Percentiles rank a stretch among this genome's conserved stretches.
Conservation (phyloP, 1,284 basidiomycete genomes). For the Pisolithus thermaeus region DNA sequence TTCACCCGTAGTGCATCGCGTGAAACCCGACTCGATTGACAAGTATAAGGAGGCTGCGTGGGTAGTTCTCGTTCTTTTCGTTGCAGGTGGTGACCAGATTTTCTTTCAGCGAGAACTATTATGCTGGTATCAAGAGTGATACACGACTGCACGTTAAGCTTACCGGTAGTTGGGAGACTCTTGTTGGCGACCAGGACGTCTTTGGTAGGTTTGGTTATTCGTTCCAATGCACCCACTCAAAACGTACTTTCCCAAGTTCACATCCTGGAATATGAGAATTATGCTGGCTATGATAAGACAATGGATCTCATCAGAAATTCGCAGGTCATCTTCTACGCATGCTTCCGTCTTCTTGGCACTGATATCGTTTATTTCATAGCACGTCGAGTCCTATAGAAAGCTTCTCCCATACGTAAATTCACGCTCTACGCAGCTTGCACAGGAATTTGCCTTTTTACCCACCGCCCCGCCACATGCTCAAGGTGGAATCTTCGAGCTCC, state of each 20-base stretch:
- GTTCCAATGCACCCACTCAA: neutral
- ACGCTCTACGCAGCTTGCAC: conserved; percentile 73
- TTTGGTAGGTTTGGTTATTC: conserved; percentile 39
- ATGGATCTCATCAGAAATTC: conserved; percentile 53
- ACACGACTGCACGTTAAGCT: conserved; percentile 75
- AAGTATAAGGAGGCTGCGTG: conserved; percentile 86
- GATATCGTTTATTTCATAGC: conserved; percentile 34
- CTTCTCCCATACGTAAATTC: conserved; percentile 71
- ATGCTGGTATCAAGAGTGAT: conserved; percentile 70
- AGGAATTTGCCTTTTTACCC: conserved; percentile 93
- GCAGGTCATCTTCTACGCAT: conserved; percentile 38
- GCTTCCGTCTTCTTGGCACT: conserved; percentile 3
- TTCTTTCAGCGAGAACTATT: conserved; percentile 66
- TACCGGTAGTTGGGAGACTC: conserved; percentile 86
- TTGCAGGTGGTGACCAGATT: conserved; percentile 9
- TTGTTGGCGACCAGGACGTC: conserved; percentile 83
- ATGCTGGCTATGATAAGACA: conserved; percentile 76
- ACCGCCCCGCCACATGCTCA: conserved; percentile 79
- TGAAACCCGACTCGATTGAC: conserved; percentile 72
- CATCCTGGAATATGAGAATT: conserved; percentile 87
- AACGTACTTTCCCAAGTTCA: conserved; percentile 41
- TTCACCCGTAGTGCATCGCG: conserved; percentile 60
- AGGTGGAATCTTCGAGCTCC: conserved; percentile 89
- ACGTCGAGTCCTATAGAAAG: conserved; percentile 53
- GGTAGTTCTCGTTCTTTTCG: conserved; percentile 28